Evolutionary conservation across 331 rosid species (phyloP).

Genomic region (Prunus yedoensis): DNA sequence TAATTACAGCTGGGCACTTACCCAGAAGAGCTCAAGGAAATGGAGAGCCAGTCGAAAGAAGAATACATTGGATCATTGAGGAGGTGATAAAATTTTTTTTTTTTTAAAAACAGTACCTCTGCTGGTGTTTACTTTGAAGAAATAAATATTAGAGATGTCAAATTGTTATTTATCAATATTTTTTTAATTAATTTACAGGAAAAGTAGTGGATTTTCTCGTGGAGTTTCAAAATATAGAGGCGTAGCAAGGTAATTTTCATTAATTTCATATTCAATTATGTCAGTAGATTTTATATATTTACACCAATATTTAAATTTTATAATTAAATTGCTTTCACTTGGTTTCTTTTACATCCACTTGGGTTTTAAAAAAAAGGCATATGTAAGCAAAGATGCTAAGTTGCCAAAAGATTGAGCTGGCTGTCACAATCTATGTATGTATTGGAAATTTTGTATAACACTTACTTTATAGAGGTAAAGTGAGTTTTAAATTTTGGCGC

Average conservation of each 20-base stretch:
- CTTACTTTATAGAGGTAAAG: not conserved
- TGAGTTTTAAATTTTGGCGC: not conserved
- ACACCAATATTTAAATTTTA: not conserved
- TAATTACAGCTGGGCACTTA: conserved; percentile 53
- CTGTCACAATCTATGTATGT: conserved; percentile 1
- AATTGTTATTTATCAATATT: not conserved
- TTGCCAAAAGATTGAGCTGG: not conserved
- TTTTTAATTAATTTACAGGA: conserved; percentile 39
- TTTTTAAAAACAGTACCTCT: not conserved
- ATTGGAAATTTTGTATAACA: not conserved
- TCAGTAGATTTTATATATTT: not conserved
- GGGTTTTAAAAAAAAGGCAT: not conserved
- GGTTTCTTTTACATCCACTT: not conserved
- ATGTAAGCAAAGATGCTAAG: conserved; percentile 1
- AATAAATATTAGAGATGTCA: not conserved
- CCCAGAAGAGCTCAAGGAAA: conserved; percentile 62
- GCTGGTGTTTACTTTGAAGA: not conserved
- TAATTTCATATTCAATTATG: not conserved
- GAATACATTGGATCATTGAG: conserved; percentile 91
- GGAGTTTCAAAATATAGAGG: conserved; percentile 97
- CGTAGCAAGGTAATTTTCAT: conserved; percentile 71
- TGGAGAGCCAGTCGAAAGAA: conserved; percentile 86
- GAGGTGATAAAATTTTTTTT: conserved; percentile 39
- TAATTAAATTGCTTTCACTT: not conserved
- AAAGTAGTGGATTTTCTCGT: conserved; percentile 95